Percentiles rank a stretch among this genome's conserved stretches.
These are phyloP conservation scores for Trypanosoma avium DNA, from an alignment of 208 protist genomes.

Conservation along the genomic window DNA sequence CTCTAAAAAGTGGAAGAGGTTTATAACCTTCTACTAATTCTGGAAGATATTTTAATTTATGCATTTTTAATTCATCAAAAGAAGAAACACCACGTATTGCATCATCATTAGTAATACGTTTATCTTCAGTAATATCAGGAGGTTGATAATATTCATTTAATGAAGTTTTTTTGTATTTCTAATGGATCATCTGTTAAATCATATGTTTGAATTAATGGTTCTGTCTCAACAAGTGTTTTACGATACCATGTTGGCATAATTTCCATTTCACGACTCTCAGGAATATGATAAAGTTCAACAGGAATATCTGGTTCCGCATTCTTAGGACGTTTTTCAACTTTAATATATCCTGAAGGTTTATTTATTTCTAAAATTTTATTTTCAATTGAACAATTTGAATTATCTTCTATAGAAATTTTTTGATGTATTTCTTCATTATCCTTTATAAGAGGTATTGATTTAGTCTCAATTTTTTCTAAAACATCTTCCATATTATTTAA, in stretches of 20 bases:
- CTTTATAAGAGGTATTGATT: not conserved
- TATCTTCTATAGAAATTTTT: not conserved
- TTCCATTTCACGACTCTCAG: slow-evolving; percentile 50
- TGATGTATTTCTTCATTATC: not conserved
- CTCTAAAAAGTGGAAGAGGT: slow-evolving; percentile 75
- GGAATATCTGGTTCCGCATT: slow-evolving; percentile 71
- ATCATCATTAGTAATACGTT: slow-evolving; percentile 79
- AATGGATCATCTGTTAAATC: slow-evolving; percentile 79
- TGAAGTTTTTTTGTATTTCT: slow-evolving; percentile 35
- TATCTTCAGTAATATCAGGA: slow-evolving; percentile 48
- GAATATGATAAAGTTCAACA: slow-evolving; percentile 67
- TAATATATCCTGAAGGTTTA: slow-evolving; percentile 42
- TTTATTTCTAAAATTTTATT: not conserved
- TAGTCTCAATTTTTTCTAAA: slow-evolving; percentile 23
- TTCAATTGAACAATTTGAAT: not conserved
- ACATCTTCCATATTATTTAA: slow-evolving; percentile 5
- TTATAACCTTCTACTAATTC: slow-evolving; percentile 85
- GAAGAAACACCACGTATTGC: slow-evolving; percentile 57
- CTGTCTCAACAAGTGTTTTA: slow-evolving; percentile 73
- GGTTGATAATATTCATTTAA: slow-evolving; percentile 66
- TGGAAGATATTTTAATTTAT: slow-evolving; percentile 67
- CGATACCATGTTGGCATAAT: slow-evolving; percentile 84
- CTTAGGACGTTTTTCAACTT: slow-evolving; percentile 49
- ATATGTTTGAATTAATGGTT: slow-evolving; percentile 78
- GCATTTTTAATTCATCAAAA: slow-evolving; percentile 86